Evolutionary conservation across 2,329 filamentous ascomycete species (phyloP).

Genomic region (Sclerotinia sclerotiorum): DNA sequence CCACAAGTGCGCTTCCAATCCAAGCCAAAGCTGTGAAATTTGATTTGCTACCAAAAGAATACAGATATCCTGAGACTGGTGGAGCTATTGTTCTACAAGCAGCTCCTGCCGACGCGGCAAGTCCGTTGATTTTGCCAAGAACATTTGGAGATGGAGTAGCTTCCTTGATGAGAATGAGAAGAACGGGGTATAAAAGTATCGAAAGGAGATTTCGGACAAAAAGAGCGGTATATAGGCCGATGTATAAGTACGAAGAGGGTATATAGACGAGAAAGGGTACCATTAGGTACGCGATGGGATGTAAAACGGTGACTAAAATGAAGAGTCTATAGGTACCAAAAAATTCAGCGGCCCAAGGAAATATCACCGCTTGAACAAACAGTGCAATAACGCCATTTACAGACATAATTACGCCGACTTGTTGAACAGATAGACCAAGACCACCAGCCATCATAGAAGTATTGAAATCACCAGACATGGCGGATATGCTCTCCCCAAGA

Average conservation of each 20-base stretch:
- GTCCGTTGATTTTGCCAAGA: slow-evolving; percentile 64
- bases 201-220: slow-evolving; percentile 58
- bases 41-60: slow-evolving; percentile 57
- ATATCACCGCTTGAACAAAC: slow-evolving; percentile 59
- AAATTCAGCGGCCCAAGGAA: slow-evolving; percentile 58
- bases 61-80: slow-evolving; percentile 62
- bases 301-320: slow-evolving; percentile 57
- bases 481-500: slow-evolving; percentile 32
- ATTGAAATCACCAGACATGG: slow-evolving; percentile 36
- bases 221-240: slow-evolving; percentile 54
- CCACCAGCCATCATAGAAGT: slow-evolving; percentile 60
- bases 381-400: slow-evolving; percentile 59
- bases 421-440: slow-evolving; percentile 60
- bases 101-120: slow-evolving; percentile 64
- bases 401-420: slow-evolving; percentile 62
- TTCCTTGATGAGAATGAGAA: slow-evolving; percentile 68
- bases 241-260: slow-evolving; percentile 50
- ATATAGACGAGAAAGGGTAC: slow-evolving; percentile 59
- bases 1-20: slow-evolving; percentile 60
- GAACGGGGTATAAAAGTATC: slow-evolving; percentile 63
- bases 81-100: slow-evolving; percentile 68
- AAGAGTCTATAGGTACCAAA: slow-evolving; percentile 60
- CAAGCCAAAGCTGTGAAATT: slow-evolving; percentile 63
- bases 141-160: slow-evolving; percentile 57
- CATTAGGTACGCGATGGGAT: slow-evolving; percentile 60